Evolutionary conservation across 148 eudicot species (phyloP), one percentile per base, ranked within the genome.

Genomic region (Silene conica): DNA sequence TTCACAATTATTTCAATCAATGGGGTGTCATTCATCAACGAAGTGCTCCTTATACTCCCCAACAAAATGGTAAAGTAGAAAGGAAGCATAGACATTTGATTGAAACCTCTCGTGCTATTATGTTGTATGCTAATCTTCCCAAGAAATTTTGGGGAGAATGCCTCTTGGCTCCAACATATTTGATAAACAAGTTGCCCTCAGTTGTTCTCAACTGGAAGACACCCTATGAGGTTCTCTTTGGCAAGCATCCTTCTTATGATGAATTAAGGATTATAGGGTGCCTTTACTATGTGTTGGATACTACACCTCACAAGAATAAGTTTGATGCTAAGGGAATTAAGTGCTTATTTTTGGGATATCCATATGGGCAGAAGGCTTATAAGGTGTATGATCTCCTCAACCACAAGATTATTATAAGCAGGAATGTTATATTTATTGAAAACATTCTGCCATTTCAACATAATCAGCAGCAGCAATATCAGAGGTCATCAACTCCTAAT

Each of bases 111-210:
- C 41, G 22, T 2, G 70, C 70, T 3, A 5, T 66, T 3, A 15
- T 41, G 22, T 66, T 66, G 4, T 34, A 48, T 10, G 58, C 72
- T 5, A 12, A 4, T 1, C 9, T 69, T 2, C 41, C 59, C 14
- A 69, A 46, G 11, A 66, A 38, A 8, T 57, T 69, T 50, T 48
- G 72, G 72, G 72, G 72, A 12, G 58, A 48, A 3, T 21, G 38
- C 0, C 5, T 69, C 0, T 13, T 69, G 1, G 14, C 20, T 22
- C 20, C 6, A 0, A 50, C 72, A 0, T 34, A 69, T 14, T 5
- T 69, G 0, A 45, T 48, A 0, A 69, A 69, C 12, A n/a, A 48
- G 1, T 8, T 69, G 8, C 60, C 59, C 4, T 21, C 9, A 6
- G 25, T 12, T 0, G 18, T 46, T 22, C 5, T 69, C 0, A 11